phyloP scores from a whole-genome alignment of 441 rosid genomes.

The Metrosideros polymorpha region DNA sequence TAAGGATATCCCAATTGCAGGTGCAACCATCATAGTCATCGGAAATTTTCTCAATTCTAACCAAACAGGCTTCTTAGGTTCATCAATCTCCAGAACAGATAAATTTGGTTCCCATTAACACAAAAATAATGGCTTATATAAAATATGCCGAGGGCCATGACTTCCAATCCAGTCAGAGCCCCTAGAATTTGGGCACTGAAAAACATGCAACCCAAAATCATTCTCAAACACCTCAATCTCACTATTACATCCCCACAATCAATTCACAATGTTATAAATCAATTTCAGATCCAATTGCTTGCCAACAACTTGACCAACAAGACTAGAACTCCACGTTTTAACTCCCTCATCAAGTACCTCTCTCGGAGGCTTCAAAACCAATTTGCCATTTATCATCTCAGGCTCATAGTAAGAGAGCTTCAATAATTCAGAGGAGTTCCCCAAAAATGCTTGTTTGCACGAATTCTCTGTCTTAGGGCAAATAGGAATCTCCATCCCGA shows the following conservation, averaged over 20 bases:
- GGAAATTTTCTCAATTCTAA: background rate
- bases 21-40: background rate
- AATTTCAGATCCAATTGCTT: background rate
- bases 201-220: background rate
- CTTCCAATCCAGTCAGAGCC: background rate
- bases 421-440: background rate
- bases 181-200: background rate
- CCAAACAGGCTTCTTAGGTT: background rate
- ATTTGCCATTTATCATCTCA: background rate
- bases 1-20: background rate
- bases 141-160: background rate
- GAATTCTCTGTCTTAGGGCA: background rate
- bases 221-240: background rate
- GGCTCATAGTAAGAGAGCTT: background rate
- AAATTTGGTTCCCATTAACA: background rate
- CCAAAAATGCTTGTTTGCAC: background rate
- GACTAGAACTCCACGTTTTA: background rate
- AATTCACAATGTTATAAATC: background rate
- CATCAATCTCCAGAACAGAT: background rate
- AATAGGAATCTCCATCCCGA: background rate
- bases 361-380: background rate
- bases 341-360: background rate
- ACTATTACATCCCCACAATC: background rate
- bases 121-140: background rate
- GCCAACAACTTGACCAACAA: background rate